These are phyloP conservation scores for Haplosporangium gracile DNA, from an alignment of 192 early-diverging fungal species.

Conservation along the genomic window DNA sequence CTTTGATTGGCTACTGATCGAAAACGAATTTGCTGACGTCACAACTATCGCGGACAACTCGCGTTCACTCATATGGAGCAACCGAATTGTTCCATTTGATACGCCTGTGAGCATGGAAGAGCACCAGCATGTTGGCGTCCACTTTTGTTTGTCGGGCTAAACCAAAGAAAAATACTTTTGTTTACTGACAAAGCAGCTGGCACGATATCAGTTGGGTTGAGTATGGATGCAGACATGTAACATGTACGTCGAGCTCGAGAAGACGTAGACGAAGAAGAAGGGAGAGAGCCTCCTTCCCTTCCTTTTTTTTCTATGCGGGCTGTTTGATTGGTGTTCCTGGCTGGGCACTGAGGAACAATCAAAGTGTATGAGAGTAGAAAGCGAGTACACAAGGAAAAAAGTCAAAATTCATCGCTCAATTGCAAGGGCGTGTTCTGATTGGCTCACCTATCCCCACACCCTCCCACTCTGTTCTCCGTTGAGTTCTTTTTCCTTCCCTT, in stretches of 20 bases:
- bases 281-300: background rate
- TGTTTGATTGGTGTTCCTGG: conserved; percentile 7
- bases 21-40: background rate
- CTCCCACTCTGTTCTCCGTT: background rate
- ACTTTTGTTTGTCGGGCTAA: background rate
- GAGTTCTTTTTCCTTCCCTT: conserved; percentile 15
- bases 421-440: background rate
- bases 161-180: background rate
- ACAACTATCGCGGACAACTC: no score
- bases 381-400: background rate
- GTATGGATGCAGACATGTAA: background rate
- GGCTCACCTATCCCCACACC: background rate
- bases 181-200: background rate
- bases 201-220: background rate
- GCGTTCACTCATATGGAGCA: background rate
- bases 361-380: background rate
- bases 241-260: no score
- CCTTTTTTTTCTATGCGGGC: background rate
- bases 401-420: background rate
- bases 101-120: background rate
- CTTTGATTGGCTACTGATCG: background rate
- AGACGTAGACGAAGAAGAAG: background rate
- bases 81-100: background rate
- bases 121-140: background rate
- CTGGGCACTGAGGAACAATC: background rate